These are phyloP conservation scores for Dactylellina sp. DNA, from an alignment of 2,329 filamentous ascomycete genomes.

Conservation along the genomic window DNA sequence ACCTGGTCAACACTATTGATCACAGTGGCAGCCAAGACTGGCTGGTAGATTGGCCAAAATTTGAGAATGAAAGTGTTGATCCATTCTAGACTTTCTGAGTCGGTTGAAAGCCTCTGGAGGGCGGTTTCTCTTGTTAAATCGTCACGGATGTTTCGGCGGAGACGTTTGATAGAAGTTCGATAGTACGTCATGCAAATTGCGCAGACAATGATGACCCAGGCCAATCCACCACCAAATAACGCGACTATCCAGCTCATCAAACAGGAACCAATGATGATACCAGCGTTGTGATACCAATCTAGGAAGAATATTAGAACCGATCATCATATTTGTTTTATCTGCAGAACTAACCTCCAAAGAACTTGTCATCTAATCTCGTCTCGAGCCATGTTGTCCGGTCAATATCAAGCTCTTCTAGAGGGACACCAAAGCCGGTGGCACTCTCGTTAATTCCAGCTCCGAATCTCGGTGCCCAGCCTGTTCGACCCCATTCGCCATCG, in stretches of 20 bases:
- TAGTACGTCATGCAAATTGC: constrained; percentile 94
- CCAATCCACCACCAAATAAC: constrained; percentile 87
- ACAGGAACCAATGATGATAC: constrained; percentile 92
- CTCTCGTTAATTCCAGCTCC: constrained; percentile 64
- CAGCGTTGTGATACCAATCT: constrained; percentile 99
- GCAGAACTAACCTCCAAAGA: constrained; percentile 77
- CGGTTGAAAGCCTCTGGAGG: constrained; percentile 86
- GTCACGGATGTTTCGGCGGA: constrained; percentile 94
- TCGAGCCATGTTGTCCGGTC: constrained; percentile 90
- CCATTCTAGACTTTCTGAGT: constrained; percentile 95
- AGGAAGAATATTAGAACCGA: constrained; percentile 27
- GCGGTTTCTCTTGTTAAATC: constrained; percentile 90
- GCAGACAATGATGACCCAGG: constrained; percentile 94
- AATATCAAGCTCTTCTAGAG: constrained; percentile 55
- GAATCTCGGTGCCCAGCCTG: constrained; percentile 91
- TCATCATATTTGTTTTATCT: neutral
- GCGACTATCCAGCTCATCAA: constrained; percentile 90
- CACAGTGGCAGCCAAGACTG: constrained; percentile 89
- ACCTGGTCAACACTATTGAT: constrained; percentile 96
- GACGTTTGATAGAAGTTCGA: constrained; percentile 89
- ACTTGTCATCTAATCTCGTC: constrained; percentile 83
- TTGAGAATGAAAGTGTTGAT: constrained; percentile 99
- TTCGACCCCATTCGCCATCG: constrained; percentile 70
- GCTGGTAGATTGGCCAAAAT: constrained; percentile 99
- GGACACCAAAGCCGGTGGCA: constrained; percentile 47